Evolutionary conservation across 106 monocot species (phyloP).

Genomic region (Phalaenopsis equestris): DNA sequence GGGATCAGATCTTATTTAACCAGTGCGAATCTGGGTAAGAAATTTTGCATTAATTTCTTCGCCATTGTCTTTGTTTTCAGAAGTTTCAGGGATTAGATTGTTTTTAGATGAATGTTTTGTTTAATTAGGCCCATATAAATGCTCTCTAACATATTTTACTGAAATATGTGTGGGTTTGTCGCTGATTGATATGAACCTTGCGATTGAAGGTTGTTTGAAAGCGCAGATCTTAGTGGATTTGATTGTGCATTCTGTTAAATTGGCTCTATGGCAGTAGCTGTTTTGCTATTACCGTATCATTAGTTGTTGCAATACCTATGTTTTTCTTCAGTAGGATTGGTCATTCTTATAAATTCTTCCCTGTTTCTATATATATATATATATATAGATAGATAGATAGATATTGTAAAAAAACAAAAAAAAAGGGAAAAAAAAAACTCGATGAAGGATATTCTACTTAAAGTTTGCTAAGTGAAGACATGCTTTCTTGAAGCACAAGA

Average conservation of each 20-base stretch:
- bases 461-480: too few relatives aligned
- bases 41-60: neutral
- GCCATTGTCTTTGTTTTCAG: neutral
- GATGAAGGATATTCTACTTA: too few relatives aligned
- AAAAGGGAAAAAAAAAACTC: too few relatives aligned
- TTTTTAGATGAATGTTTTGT: neutral
- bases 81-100: neutral
- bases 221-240: neutral
- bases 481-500: neutral
- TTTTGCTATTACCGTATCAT: neutral
- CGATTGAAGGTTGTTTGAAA: neutral
- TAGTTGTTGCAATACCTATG: neutral
- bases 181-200: neutral
- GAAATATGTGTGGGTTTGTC: neutral
- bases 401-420: too few relatives aligned
- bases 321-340: neutral
- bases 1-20: too few relatives aligned
- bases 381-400: too few relatives aligned
- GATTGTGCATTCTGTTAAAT: constrained; percentile 1
- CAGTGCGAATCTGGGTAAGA: neutral
- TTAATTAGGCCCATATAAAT: neutral
- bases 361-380: too few relatives aligned
- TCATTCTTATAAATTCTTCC: neutral
- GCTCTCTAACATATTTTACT: neutral
- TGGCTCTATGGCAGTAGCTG: neutral